phyloP scores from a whole-genome alignment of 2,329 filamentous ascomycete species.

The Penicillium sp. region DNA sequence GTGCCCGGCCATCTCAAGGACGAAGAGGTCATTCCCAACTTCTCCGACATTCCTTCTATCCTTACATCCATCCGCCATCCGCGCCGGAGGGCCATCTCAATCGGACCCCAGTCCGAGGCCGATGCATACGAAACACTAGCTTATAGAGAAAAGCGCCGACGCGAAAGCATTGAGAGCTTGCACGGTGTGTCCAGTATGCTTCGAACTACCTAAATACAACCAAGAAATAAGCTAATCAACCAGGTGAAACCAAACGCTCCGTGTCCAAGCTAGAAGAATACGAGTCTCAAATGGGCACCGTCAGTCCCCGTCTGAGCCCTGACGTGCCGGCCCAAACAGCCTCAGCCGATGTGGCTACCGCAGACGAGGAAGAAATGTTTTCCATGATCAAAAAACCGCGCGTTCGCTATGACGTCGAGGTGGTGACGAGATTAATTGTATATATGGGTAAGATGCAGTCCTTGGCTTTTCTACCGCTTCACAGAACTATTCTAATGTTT shows the following conservation, averaged over 20 bases:
- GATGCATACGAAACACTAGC: slow-evolving; percentile 95
- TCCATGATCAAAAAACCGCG: slow-evolving; percentile 77
- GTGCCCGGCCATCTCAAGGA: slow-evolving; percentile 70
- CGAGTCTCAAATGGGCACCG: slow-evolving; percentile 71
- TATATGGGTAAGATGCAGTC: slow-evolving; percentile 67
- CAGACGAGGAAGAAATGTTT: slow-evolving; percentile 75
- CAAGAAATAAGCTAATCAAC: neutral
- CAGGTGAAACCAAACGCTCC: slow-evolving; percentile 32
- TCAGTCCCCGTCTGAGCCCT: slow-evolving; percentile 40
- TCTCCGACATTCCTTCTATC: slow-evolving; percentile 81
- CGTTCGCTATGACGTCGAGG: slow-evolving; percentile 96
- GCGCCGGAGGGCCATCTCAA: slow-evolving; percentile 72
- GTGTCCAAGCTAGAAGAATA: slow-evolving; percentile 58
- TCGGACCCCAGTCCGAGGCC: slow-evolving; percentile 91
- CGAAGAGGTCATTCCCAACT: slow-evolving; percentile 84
- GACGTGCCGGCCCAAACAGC: slow-evolving; percentile 23
- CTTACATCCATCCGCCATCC: slow-evolving; percentile 78
- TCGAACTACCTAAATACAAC: slow-evolving; percentile 12
- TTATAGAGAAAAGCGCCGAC: slow-evolving; percentile 70
- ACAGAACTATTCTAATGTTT: neutral
- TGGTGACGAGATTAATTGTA: slow-evolving; percentile 92
- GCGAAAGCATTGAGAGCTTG: slow-evolving; percentile 52
- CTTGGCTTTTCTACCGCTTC: slow-evolving; percentile 2
- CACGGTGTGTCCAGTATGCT: slow-evolving; percentile 10
- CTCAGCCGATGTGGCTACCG: slow-evolving; percentile 27